Percentiles rank a stretch among this genome's conserved stretches.
Conservation (phyloP, 331 rosid genomes). For the Acacia concinna region DNA sequence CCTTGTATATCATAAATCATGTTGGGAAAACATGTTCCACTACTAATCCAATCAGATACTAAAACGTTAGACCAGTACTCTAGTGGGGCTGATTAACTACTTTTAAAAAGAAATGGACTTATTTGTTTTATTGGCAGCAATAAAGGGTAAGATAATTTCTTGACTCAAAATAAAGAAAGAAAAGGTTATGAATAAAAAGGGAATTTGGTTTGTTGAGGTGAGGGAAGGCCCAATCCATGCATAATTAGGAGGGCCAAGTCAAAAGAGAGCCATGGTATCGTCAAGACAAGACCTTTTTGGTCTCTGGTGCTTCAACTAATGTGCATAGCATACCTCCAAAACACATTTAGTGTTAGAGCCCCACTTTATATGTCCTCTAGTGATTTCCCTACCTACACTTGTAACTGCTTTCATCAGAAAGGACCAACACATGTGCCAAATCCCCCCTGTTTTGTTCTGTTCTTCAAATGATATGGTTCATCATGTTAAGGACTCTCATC, state of each 20-base stretch:
- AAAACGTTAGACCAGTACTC: neutral
- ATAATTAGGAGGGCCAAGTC: neutral
- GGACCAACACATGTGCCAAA: neutral
- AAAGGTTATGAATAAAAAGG: too few relatives aligned
- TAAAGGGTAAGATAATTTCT: neutral
- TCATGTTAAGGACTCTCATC: neutral
- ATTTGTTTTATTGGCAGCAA: neutral
- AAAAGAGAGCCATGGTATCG: neutral
- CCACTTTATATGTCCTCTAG: neutral
- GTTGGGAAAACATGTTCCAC: too few relatives aligned
- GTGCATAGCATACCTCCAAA: neutral
- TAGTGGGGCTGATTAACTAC: neutral
- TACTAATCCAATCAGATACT: too few relatives aligned
- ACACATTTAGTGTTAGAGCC: neutral
- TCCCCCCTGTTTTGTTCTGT: neutral
- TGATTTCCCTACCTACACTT: neutral
- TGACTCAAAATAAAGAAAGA: neutral
- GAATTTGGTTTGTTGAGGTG: neutral
- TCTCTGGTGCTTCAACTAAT: neutral
- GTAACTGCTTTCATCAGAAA: neutral
- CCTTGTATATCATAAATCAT: too few relatives aligned
- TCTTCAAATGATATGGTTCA: neutral
- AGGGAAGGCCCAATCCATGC: neutral
- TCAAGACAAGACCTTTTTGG: neutral
- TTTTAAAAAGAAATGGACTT: neutral